Percentiles rank a stretch among this genome's conserved stretches.
phyloP scores from a whole-genome alignment of 2,329 filamentous ascomycete genomes.

The Pseudogymnoascus sp. region DNA sequence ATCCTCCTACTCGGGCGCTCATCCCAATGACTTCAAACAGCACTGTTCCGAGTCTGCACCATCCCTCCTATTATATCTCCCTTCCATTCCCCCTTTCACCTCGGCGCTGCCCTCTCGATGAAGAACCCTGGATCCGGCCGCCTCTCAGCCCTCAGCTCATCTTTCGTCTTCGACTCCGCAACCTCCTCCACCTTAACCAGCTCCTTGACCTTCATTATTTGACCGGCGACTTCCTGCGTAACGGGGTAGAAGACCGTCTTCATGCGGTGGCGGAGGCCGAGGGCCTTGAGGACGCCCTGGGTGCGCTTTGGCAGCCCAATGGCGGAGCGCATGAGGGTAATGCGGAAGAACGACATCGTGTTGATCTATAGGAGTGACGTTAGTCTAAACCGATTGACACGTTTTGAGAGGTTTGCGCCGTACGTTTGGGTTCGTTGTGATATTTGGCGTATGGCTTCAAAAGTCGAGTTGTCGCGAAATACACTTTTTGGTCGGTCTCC shows the following conservation, averaged over 20 bases:
- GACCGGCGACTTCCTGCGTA: slow-evolving; percentile 56
- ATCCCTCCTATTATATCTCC: background rate
- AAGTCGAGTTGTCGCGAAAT: slow-evolving; percentile 6
- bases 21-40: background rate
- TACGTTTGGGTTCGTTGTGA: background rate
- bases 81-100: slow-evolving; percentile 10
- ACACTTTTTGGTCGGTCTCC: background rate
- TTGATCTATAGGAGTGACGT: background rate
- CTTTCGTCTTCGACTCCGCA: slow-evolving; percentile 46
- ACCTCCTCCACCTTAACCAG: slow-evolving; percentile 61
- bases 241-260: slow-evolving; percentile 65
- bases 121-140: slow-evolving; percentile 61
- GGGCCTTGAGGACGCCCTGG: slow-evolving; percentile 57
- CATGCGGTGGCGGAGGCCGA: slow-evolving; percentile 64
- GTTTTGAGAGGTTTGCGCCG: background rate
- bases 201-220: slow-evolving; percentile 70
- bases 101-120: slow-evolving; percentile 42
- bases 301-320: slow-evolving; percentile 60
- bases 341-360: slow-evolving; percentile 58
- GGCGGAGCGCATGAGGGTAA: slow-evolving; percentile 62
- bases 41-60: background rate
- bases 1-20: background rate
- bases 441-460: slow-evolving; percentile 6
- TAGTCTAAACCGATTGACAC: background rate
- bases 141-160: slow-evolving; percentile 51